Evolutionary conservation across 2,329 filamentous ascomycete genomes (phyloP), one percentile per base, ranked within the genome.

Genomic region (Clarireedia monteithiana): DNA sequence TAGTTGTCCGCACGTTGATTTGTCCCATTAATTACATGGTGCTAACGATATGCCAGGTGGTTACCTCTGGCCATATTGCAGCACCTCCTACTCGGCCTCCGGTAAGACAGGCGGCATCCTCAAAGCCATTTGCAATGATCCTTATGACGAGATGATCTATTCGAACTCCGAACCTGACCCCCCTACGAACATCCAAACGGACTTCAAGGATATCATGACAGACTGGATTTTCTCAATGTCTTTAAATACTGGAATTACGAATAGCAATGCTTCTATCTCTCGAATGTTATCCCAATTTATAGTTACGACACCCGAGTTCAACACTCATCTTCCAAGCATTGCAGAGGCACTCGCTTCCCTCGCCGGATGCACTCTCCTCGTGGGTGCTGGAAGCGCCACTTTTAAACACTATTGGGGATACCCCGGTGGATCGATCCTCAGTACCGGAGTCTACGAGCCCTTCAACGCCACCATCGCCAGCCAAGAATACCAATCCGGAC

Each of bases 321-420:
- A 53, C 23, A 27, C 74, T 0, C 65, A 70, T 0, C 68, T 85
- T 0, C 89, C 89, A 0, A 88, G 84, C 2, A 75, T 88, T n/a
- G 84, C 82, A 0, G 89, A 94, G 69, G 84, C 85, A 0, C 68
- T 94, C 0, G 86, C 88, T 0, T 86, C 89, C 0, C 77, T 91
- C 63, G 79, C 81, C 0, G 81, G 82, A 4, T 84, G 80, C 38
- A 89, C 86, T 0, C 69, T 91, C 0, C 75, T 91, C 7, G 74
- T 84, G 45, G 77, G 80, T 7, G 72, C 82, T 2, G 70, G 80
- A 7, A 75, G 81, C 55, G 72, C 84, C 0, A 83, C 85, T 0
- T 89, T 86, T 64, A 73, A 76, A 0, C 79, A 82, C 39, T 76
- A 70, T 53, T 86, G 80, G 76, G 70, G 72, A 10, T 77, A 80